These are phyloP conservation scores for Fraxinus anomala DNA, from an alignment of 257 asterid species.

Conservation along the genomic window DNA sequence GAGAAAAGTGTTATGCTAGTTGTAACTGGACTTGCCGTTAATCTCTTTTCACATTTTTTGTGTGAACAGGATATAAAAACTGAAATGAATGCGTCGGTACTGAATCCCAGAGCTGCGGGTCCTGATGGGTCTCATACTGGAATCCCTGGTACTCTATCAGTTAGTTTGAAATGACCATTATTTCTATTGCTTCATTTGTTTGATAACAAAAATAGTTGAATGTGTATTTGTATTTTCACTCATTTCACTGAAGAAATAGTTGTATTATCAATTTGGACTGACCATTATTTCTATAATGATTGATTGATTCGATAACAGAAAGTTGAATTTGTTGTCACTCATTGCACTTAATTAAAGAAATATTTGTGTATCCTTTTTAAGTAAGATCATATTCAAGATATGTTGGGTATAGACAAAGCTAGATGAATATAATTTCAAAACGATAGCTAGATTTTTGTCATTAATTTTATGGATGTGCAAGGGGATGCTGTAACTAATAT, in stretches of 20 bases:
- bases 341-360: conserved; percentile 15
- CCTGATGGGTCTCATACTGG: conserved; percentile 93
- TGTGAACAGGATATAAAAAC: conserved; percentile 76
- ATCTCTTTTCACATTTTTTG: conserved; percentile 5
- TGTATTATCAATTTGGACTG: no score
- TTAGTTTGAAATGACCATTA: not conserved
- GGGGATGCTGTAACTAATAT: conserved; percentile 13
- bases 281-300: no score
- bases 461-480: conserved; percentile 8
- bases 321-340: not conserved
- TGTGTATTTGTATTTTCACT: not conserved
- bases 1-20: not conserved
- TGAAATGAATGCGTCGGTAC: conserved; percentile 71
- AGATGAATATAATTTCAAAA: not conserved
- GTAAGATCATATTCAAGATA: conserved; percentile 7
- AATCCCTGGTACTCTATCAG: conserved; percentile 61
- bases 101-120: conserved; percentile 76
- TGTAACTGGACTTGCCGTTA: not conserved
- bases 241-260: not conserved
- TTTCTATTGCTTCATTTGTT: not conserved
- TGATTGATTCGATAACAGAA: no score
- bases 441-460: conserved; percentile 7
- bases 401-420: conserved; percentile 6
- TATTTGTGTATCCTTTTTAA: not conserved
- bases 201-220: not conserved